Evolutionary conservation across 768 basidiomycete genomes (phyloP).

Genomic region (Dendrothele bispora): DNA sequence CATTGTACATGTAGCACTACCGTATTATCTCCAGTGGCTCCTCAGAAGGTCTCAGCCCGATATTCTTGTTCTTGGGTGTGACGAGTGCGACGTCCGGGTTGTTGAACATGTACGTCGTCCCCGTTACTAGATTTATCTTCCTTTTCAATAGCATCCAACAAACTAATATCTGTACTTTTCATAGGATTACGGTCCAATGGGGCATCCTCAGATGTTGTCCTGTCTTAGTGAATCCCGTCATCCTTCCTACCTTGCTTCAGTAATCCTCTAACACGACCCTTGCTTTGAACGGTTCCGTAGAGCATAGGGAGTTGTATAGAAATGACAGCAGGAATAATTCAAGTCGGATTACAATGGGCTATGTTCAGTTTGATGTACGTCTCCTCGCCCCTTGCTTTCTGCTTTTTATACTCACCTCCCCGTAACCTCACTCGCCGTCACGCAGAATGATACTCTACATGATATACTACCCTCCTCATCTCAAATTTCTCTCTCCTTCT

Average conservation of each 20-base stretch:
- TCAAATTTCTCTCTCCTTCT: too few relatives aligned
- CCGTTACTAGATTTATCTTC: too few relatives aligned
- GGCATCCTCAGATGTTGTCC: constrained; percentile 79
- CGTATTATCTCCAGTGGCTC: constrained; percentile 78
- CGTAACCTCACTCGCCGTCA: constrained; percentile 3
- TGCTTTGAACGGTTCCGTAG: constrained; percentile 34
- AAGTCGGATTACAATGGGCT: constrained; percentile 82
- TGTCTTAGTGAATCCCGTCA: constrained; percentile 72
- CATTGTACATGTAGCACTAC: constrained; percentile 63
- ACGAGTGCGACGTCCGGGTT: constrained; percentile 80
- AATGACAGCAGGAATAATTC: constrained; percentile 77
- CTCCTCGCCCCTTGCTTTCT: not conserved
- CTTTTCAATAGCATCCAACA: not conserved
- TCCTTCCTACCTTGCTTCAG: constrained; percentile 6
- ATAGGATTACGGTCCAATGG: constrained; percentile 84
- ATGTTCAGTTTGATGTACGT: constrained; percentile 83
- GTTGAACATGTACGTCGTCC: constrained; percentile 80
- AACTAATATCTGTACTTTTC: constrained; percentile 7
- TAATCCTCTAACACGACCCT: not conserved
- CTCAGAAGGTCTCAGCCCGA: constrained; percentile 89
- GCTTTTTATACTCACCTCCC: too few relatives aligned
- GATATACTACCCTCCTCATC: constrained; percentile 84
- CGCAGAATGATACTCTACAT: constrained; percentile 92
- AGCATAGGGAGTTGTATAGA: constrained; percentile 72
- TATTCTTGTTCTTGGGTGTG: constrained; percentile 87